phyloP scores from a whole-genome alignment of 1,284 basidiomycete genomes.

The Athelia psychrophila region DNA sequence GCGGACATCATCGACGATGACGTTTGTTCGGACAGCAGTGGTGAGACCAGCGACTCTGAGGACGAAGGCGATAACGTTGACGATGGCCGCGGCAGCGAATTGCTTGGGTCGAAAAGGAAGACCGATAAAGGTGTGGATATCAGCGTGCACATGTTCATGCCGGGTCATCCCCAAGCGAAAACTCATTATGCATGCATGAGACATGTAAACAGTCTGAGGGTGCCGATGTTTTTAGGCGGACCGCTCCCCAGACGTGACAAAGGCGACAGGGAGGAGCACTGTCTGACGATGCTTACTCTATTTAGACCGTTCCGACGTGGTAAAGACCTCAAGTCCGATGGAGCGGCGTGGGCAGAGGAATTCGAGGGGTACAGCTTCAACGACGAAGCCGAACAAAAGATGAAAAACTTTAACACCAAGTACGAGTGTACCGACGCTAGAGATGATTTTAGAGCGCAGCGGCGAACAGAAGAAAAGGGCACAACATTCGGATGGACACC shows the following conservation, averaged over 20 bases:
- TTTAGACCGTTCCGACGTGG: conserved; percentile 29
- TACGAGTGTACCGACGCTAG: conserved; percentile 31
- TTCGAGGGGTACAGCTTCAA: conserved; percentile 15
- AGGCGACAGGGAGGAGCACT: conserved; percentile 29
- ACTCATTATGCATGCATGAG: background rate
- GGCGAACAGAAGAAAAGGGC: conserved; percentile 4
- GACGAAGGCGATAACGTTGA: background rate
- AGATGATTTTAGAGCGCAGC: conserved; percentile 27
- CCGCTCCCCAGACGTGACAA: conserved; percentile 24
- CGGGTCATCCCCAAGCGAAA: background rate
- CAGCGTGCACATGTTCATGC: background rate
- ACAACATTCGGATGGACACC: background rate
- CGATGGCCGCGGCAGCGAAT: background rate
- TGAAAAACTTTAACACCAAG: conserved; percentile 25
- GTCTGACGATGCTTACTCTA: conserved; percentile 26
- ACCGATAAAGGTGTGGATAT: too few species aligned
- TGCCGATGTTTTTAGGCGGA: conserved; percentile 26
- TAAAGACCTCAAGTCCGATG: conserved; percentile 16
- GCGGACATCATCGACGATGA: too few species aligned
- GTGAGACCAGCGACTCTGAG: too few species aligned
- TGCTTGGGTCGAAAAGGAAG: too few species aligned
- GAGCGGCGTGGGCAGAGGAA: conserved; percentile 21
- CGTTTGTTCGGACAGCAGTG: too few species aligned
- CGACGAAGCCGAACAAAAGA: conserved; percentile 9
- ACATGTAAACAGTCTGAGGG: background rate